Conservation (phyloP, 441 rosid genomes). For the Populus hybrid region DNA sequence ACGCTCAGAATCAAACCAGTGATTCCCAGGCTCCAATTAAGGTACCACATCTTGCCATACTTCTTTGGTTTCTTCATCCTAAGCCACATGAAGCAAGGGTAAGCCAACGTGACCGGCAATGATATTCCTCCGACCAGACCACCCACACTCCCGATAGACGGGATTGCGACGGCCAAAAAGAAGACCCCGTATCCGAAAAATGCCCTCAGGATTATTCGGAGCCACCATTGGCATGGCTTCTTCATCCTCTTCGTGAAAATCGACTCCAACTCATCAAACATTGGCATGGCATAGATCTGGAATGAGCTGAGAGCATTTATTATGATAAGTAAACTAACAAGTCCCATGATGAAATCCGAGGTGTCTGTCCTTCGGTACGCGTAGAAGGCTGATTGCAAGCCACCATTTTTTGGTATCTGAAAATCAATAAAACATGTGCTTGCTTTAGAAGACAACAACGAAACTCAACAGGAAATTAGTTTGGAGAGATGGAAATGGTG, state of each 20-base stretch:
- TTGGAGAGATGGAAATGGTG: not conserved
- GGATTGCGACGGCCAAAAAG: constrained; percentile 59
- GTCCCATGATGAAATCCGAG: constrained; percentile 41
- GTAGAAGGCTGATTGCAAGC: constrained; percentile 54
- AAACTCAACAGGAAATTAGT: not conserved
- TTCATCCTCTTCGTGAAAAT: constrained; percentile 35
- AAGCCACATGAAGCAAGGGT: constrained; percentile 90
- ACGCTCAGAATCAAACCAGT: constrained; percentile 47
- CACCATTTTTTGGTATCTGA: constrained; percentile 64
- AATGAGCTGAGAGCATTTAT: constrained; percentile 61
- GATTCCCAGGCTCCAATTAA: constrained; percentile 62
- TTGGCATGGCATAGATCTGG: constrained; percentile 84
- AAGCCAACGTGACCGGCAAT: constrained; percentile 67
- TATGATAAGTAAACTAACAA: constrained; percentile 61
- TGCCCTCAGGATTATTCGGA: constrained; percentile 50
- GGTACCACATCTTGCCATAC: constrained; percentile 48
- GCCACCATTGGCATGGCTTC: constrained; percentile 65
- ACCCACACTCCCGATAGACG: constrained; percentile 58
- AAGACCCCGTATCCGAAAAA: constrained; percentile 45
- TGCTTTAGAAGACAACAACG: not conserved
- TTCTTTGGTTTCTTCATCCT: constrained; percentile 52
- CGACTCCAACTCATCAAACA: constrained; percentile 64
- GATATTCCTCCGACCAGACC: constrained; percentile 74
- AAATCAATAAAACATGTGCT: not conserved
- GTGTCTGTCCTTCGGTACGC: constrained; percentile 42